These are phyloP conservation scores for Rachicladosporium sp. DNA, from an alignment of 2,329 filamentous ascomycete species.

Conservation along the genomic window DNA sequence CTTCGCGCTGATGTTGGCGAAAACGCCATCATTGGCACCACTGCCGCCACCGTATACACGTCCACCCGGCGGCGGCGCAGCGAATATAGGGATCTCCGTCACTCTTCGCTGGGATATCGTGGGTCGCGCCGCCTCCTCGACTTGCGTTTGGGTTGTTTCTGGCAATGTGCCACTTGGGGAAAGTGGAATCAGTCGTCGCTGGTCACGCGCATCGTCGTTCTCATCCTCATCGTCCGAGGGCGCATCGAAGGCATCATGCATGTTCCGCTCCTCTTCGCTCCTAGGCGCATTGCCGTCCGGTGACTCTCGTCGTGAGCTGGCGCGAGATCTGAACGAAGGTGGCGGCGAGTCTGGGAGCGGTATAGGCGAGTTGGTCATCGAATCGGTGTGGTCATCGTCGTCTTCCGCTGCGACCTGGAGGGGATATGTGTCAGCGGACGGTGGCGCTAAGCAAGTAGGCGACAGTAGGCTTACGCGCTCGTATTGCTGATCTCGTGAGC, in stretches of 20 bases:
- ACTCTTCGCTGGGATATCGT: slow-evolving; percentile 34
- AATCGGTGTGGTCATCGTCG: slow-evolving; percentile 26
- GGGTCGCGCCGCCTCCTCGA: slow-evolving; percentile 6
- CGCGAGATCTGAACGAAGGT: slow-evolving; percentile 80
- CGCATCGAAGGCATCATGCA: slow-evolving; percentile 80
- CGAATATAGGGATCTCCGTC: slow-evolving; percentile 43
- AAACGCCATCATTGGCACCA: slow-evolving; percentile 74
- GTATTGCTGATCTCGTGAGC: slow-evolving; percentile 4
- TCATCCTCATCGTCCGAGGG: slow-evolving; percentile 51
- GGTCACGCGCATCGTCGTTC: slow-evolving; percentile 53
- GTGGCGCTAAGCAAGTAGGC: slow-evolving; percentile 2
- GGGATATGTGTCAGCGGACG: slow-evolving; percentile 7
- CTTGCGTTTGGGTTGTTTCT: too few species aligned
- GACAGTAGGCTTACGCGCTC: slow-evolving; percentile 14
- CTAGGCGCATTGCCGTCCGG: slow-evolving; percentile 38
- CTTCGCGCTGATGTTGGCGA: slow-evolving; percentile 86
- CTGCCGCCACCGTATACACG: slow-evolving; percentile 57
- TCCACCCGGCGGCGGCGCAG: slow-evolving; percentile 26
- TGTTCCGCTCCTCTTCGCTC: slow-evolving; percentile 58
- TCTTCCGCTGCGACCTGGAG: slow-evolving; percentile 27
- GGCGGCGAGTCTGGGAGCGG: slow-evolving; percentile 37
- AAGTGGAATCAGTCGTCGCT: slow-evolving; percentile 67
- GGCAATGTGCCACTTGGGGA: slow-evolving; percentile 1
- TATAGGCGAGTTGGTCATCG: slow-evolving; percentile 20
- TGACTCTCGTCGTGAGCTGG: slow-evolving; percentile 53